These are phyloP conservation scores for Clavispora vitiphila DNA, from an alignment of 805 yeast genomes.

Conservation along the genomic window DNA sequence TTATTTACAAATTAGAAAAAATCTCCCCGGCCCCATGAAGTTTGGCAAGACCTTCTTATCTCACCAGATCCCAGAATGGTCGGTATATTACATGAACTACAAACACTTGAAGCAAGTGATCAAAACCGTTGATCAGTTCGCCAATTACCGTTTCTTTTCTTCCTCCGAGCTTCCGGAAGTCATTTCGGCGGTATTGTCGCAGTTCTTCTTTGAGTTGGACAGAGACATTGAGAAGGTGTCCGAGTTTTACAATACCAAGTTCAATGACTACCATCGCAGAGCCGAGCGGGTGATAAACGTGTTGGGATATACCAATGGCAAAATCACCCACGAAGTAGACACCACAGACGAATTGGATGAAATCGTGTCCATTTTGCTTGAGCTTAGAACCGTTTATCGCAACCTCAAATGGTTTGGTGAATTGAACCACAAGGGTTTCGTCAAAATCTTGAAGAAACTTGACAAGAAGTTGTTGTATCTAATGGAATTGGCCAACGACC, in stretches of 20 bases:
- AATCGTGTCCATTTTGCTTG: constrained; percentile 53
- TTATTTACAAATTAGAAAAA: background rate
- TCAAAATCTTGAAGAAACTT: constrained; percentile 81
- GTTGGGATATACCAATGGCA: constrained; percentile 25
- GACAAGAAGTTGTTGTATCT: constrained; percentile 61
- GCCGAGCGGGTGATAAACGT: constrained; percentile 41
- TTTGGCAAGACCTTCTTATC: constrained; percentile 73
- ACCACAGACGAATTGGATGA: constrained; percentile 40
- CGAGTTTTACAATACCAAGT: constrained; percentile 69
- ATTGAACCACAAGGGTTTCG: constrained; percentile 82
- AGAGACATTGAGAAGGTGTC: constrained; percentile 79
- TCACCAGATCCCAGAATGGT: constrained; percentile 96
- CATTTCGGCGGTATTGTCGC: constrained; percentile 47
- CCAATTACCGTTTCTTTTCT: constrained; percentile 29
- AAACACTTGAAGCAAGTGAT: constrained; percentile 78
- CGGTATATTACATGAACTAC: constrained; percentile 75
- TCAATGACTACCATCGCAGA: constrained; percentile 68
- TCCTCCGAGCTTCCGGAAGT: constrained; percentile 22
- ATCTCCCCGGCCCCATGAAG: constrained; percentile 44
- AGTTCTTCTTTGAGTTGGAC: constrained; percentile 74
- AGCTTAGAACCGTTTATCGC: constrained; percentile 68
- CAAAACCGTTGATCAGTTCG: constrained; percentile 49
- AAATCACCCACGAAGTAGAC: constrained; percentile 27
- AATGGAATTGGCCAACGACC: constrained; percentile 18
- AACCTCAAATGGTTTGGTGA: constrained; percentile 94